Conservation (phyloP, 129 eudicot species). For the Arctium lappa region DNA sequence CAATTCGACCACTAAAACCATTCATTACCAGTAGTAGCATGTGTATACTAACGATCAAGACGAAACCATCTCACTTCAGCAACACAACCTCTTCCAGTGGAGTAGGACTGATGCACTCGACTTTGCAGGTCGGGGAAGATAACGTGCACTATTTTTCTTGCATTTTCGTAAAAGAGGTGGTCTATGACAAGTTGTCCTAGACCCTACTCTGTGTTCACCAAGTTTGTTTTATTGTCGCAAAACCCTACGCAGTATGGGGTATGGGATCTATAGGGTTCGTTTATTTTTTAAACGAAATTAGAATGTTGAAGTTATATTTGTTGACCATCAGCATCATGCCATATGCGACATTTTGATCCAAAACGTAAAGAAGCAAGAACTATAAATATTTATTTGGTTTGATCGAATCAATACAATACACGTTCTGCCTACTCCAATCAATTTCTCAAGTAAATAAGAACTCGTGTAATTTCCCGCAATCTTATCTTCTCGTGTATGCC, state of each 20-base stretch:
- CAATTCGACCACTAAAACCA: not conserved
- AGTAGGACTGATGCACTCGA: too few species aligned
- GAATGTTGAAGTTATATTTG: slow-evolving; percentile 3
- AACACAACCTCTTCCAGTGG: not conserved
- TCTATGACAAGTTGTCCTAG: too few species aligned
- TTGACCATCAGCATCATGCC: not conserved
- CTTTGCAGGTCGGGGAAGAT: not conserved
- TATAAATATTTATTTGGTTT: slow-evolving; percentile 30
- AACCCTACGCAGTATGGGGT: too few species aligned
- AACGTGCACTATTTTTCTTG: not conserved
- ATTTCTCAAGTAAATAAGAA: not conserved
- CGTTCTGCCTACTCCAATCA: slow-evolving; percentile 22
- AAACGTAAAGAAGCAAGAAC: slow-evolving; percentile 4
- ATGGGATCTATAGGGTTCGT: too few species aligned
- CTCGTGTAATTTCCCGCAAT: not conserved
- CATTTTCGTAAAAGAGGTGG: not conserved
- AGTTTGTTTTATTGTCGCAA: not conserved
- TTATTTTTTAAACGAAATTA: not conserved
- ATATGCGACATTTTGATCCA: slow-evolving; percentile 10
- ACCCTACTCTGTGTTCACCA: too few species aligned
- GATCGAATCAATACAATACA: slow-evolving; percentile 23
- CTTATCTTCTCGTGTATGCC: slow-evolving; percentile 10
- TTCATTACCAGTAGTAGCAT: not conserved
- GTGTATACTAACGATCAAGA: not conserved
- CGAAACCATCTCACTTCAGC: not conserved